Evolutionary conservation across 805 yeast species (phyloP), one percentile per base, ranked within the genome.

Genomic region (Wickerhamiella galacta): DNA sequence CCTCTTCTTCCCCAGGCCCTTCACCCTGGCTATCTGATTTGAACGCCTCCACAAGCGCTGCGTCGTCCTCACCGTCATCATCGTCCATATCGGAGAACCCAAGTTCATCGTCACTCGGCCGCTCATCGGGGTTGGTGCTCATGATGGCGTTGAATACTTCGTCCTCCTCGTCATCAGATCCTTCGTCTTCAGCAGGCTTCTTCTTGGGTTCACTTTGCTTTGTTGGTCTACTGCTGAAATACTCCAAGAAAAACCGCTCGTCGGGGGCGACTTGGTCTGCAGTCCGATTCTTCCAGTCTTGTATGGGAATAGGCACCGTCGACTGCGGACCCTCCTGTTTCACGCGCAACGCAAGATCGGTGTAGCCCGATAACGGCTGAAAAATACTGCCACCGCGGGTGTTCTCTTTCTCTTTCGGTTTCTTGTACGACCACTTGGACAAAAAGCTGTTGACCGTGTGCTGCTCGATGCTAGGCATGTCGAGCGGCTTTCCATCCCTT

Each of bases 381-480:
- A 90, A 90, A 51, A 90, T 85, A 28, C 95, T 82, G 3, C 77
- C 63, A 48, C 96, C 96, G 52, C 78, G 74, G n/a, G 74, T 59
- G 21, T 61, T 53, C 14, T 72, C 63, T 54, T 76, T 79, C 46
- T 72, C 76, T 59, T 81, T 82, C 30, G 95, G 81, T 53, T 83
- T 82, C 58, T 81, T 77, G 61, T 90, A 90, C 25, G 90, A 95
- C 58, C 92, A 90, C 54, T 93, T 71, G 56, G 90, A 95, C 58
- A 90, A 66, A 70, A 90, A 90, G 56, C 83, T 95, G 15, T 79
- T 64, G 41, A 90, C 62, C 1, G 95, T 75, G 56, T 72, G 87
- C 39, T 90, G 66, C 5, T 93, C 93, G 34, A 90, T 60, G 56
- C 90, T 96, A 4, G 98, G 98, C 48, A 83, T 79, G 6, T 66